A percentile compares a stretch with the other conserved stretches of the same genome.
Evolutionary conservation across 2,329 filamentous ascomycete species (phyloP).

Genomic region (Calonectria ilicicola): DNA sequence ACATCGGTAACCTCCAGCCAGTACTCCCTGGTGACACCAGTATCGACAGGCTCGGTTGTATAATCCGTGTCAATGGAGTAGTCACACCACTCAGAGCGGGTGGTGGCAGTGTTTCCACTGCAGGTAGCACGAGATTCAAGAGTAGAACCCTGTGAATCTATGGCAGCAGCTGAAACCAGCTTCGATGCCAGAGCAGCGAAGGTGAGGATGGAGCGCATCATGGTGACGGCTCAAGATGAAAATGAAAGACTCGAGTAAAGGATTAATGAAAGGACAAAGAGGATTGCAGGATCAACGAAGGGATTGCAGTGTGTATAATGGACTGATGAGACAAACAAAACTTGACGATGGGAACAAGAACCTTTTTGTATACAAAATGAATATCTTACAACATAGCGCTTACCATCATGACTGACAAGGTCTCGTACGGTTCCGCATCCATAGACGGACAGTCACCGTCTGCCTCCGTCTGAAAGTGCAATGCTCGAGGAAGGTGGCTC

Average conservation of each 20-base stretch:
- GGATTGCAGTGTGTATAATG: neutral
- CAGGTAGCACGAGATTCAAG: conserved; percentile 7
- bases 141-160: neutral
- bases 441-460: neutral
- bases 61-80: conserved; percentile 63
- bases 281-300: neutral
- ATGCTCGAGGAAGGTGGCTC: neutral
- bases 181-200: neutral
- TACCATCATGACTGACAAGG: neutral
- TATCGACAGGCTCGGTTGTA: conserved; percentile 54
- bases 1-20: conserved; percentile 56
- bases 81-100: conserved; percentile 58
- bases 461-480: neutral
- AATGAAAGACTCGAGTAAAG: neutral
- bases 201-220: conserved; percentile 8
- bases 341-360: neutral
- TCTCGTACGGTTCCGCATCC: neutral
- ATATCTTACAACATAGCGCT: neutral
- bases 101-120: conserved; percentile 43
- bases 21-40: conserved; percentile 63
- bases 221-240: neutral
- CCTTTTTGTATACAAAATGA: neutral
- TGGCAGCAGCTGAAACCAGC: conserved; percentile 4
- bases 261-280: neutral
- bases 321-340: neutral